Conservation (phyloP, 768 basidiomycete species). For the Pleurotus salmoneostramineus region DNA sequence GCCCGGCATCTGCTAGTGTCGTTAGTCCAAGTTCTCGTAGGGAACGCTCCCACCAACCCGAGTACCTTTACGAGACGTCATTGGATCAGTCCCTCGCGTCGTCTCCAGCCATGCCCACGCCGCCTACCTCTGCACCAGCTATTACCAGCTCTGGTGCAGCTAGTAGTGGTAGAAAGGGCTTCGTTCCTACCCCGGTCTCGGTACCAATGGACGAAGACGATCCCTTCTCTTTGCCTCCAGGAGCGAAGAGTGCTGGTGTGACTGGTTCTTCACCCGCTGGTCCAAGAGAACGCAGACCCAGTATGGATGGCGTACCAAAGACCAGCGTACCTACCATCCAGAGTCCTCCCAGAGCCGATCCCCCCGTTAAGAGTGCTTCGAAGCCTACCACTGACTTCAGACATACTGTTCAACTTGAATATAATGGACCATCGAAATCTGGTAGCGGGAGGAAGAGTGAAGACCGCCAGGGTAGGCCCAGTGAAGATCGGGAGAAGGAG, state of each 20-base stretch:
- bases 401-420: constrained; percentile 97
- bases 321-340: not conserved
- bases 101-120: constrained; percentile 19
- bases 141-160: constrained; percentile 4
- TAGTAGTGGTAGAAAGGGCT: constrained; percentile 18
- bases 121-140: constrained; percentile 24
- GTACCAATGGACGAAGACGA: constrained; percentile 56
- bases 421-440: constrained; percentile 63
- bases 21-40: constrained; percentile 32
- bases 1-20: constrained; percentile 21
- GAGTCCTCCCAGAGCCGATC: not conserved
- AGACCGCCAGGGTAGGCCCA: constrained; percentile 14
- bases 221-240: constrained; percentile 42
- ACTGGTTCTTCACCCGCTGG: not conserved
- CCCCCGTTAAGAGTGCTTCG: constrained; percentile 2
- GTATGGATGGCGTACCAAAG: not conserved
- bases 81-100: constrained; percentile 49
- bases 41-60: constrained; percentile 54
- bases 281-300: not conserved
- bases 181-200: constrained; percentile 20
- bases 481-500: constrained; percentile 26
- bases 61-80: constrained; percentile 74
- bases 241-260: not conserved
- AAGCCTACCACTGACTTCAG: constrained; percentile 42
- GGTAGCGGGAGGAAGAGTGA: constrained; percentile 16